Conservation (phyloP, 2,329 filamentous ascomycete genomes). For the Alternaria alternata region DNA sequence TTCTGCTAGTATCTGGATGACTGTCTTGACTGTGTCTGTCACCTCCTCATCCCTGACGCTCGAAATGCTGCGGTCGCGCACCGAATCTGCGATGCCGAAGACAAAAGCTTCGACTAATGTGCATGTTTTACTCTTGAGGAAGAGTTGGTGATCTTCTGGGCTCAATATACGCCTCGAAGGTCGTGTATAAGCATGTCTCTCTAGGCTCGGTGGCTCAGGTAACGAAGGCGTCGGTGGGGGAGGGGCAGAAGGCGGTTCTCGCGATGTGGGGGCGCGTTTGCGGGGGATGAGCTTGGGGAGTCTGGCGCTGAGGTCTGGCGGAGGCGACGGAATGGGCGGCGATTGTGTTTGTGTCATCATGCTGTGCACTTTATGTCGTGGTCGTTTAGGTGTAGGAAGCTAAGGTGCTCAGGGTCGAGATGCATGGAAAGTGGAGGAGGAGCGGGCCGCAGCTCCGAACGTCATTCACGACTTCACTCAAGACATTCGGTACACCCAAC, state of each 20-base stretch:
- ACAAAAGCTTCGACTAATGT: constrained; percentile 82
- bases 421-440: constrained; percentile 8
- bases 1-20: constrained; percentile 75
- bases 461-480: background rate
- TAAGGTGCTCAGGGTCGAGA: background rate
- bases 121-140: constrained; percentile 79
- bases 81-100: constrained; percentile 84
- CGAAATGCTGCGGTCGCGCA: constrained; percentile 74
- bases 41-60: constrained; percentile 65
- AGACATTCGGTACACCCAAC: background rate
- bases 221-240: constrained; percentile 79
- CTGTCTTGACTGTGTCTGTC: constrained; percentile 67
- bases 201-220: constrained; percentile 70
- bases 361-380: constrained; percentile 2
- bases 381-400: background rate
- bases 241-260: constrained; percentile 55
- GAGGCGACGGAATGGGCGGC: constrained; percentile 15
- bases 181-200: constrained; percentile 67
- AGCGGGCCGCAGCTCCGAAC: constrained; percentile 4
- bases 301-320: constrained; percentile 37
- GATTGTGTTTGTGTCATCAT: constrained; percentile 26
- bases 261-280: constrained; percentile 33
- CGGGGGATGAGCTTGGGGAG: constrained; percentile 50
- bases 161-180: constrained; percentile 86
- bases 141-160: constrained; percentile 78